Base-by-base conservation (phyloP, 2,329 filamentous ascomycete species). In the Aspergillus uvarum region DNA sequence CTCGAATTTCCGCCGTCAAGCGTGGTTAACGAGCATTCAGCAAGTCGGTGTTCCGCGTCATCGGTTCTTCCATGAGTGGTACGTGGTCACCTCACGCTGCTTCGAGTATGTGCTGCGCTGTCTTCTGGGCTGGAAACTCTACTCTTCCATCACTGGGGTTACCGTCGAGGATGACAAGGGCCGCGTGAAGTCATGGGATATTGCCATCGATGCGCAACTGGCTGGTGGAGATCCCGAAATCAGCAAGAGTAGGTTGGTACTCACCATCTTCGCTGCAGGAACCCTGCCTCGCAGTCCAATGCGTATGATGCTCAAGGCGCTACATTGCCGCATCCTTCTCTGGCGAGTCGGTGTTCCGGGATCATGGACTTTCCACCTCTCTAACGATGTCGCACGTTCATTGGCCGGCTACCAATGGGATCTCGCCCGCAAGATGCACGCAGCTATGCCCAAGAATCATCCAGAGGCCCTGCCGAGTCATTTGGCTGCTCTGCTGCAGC, bases 11-110 rank as follows among this genome's bases (percentile, higher is more conserved):
- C 89, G 92, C 54, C 87, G 89, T 61, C 90, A 92, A 73, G 93
- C 93, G 32, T 97, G 94, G 93, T 87, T 96, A 59, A 97, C 93
- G 3, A 91, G 93, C 7, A 89, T 96, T 60, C 93, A 96, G 76
- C 94, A 90, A 4, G 91, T 96, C 24, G 96, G 92, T 85, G 90
- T 97, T 14, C 94, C 94, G 11, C 86, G 89, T 21, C 91, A 96
- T 74, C 91, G 89, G 66, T 93, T 96, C 73, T 83, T 94, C 66
- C 85, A 96, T 3, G 94, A 96, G 74, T 89, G 91, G 58, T 87
- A 90, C 16, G 93, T 92, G 3, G 82, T 97, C 24, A 82, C 87
- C 6, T 80, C 92, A 47, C 95, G 96, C 80, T 91, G 88, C 57
- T 76, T 90, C 58, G 96, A 96, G 75, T 88, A 96, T 54, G 90